Base-by-base conservation (phyloP, 768 basidiomycete genomes). In the Leucosporidium creatinivorum region DNA sequence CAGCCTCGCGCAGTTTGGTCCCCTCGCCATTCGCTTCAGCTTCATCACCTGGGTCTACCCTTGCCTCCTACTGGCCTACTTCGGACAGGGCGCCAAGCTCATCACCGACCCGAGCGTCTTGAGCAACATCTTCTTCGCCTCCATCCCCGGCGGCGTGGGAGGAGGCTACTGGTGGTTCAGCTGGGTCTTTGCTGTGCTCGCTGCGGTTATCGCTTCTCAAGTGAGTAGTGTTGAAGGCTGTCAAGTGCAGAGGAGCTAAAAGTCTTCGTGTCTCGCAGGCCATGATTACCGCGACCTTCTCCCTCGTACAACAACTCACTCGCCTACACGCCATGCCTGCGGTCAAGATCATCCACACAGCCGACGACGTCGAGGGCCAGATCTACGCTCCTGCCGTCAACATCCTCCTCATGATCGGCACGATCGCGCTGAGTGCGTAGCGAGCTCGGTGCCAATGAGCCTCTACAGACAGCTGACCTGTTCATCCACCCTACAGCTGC, bases 1-100 rank as follows among this genome's bases (percentile, higher is more conserved):
- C 66, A 86, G 85, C 68, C 80, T 88, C 39, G 87, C 86, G 6
- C 86, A 87, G 72, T 89, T 88, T 79, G 85, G 84, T 75, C 83
- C 81, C 18, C 54, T 77, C 10, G 84, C 85, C 10, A 87, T 87
- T 60, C 82, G 83, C 67, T 82, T 84, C 66, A 57, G 78, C 61
- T 61, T 87, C 74, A 74, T 76, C 28, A 68, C 62, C 17, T 78
- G 85, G 61, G 85, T 84, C 1, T 87, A 85, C 73, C 86, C 86
- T 0, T 81, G 82, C 21, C 78, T 89, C 48, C 67, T 85, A 1
- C 79, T 89, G 0, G 59, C 59, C 1, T 89, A 89, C 73, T 83
- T 89, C 23, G 87, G 87, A 2, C 87, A 89, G 77, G 87, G 87
- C 19, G 84, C 87, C 17, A 80, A 82, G 3, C 77, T 89, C 48